Conservation (phyloP, 306 rosid species). For the Astragalus glycyphyllos region DNA sequence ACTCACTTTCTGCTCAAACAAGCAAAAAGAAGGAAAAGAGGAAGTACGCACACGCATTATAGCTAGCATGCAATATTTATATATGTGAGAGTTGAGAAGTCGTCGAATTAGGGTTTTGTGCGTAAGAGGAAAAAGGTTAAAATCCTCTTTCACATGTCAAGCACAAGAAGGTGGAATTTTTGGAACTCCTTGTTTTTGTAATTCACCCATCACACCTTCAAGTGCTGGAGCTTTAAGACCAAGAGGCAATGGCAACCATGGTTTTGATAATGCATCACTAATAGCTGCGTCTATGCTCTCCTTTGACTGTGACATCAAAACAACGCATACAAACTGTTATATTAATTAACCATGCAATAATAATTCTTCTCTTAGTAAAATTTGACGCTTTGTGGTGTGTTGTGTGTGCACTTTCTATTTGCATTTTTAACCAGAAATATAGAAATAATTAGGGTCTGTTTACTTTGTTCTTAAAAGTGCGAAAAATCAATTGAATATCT, state of each 20-base stretch:
- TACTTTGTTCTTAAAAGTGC: too few relatives aligned
- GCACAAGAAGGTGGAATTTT: conserved; percentile 79
- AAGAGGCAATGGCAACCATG: conserved; percentile 92
- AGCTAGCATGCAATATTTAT: not conserved
- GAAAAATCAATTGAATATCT: too few relatives aligned
- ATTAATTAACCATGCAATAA: conserved; percentile 4
- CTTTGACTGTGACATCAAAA: conserved; percentile 65
- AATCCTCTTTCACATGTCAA: conserved; percentile 38
- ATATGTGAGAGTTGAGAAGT: conserved; percentile 38
- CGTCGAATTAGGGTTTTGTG: conserved; percentile 71
- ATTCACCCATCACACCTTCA: conserved; percentile 78
- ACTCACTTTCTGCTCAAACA: conserved; percentile 21
- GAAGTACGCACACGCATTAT: conserved; percentile 1
- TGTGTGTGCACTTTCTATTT: too few relatives aligned
- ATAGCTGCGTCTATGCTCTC: conserved; percentile 92
- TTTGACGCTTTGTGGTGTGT: not conserved
- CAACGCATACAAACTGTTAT: not conserved
- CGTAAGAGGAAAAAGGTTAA: not conserved
- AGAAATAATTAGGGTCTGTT: too few relatives aligned
- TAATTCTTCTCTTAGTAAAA: not conserved
- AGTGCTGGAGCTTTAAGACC: conserved; percentile 83
- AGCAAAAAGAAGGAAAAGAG: conserved; percentile 12
- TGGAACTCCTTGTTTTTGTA: conserved; percentile 83
- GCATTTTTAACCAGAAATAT: too few relatives aligned
- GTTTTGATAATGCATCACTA: conserved; percentile 82